Evolutionary conservation across 2,329 filamentous ascomycete genomes (phyloP).

Genomic region (Berkeleyomyces basicola): DNA sequence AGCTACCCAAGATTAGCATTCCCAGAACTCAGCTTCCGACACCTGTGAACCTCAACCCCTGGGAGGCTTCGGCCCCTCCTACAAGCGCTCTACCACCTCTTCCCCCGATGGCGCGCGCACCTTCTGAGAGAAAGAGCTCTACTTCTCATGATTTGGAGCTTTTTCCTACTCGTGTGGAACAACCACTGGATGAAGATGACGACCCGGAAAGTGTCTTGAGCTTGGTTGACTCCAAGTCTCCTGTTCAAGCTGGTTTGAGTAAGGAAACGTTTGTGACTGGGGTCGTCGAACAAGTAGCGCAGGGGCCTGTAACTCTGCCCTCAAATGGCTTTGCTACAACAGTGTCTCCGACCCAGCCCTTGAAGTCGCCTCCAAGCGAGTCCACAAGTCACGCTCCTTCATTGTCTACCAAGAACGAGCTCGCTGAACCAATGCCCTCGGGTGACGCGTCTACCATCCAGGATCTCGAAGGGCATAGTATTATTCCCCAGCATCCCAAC

Average conservation of each 20-base stretch:
- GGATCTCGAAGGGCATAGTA: too few species aligned
- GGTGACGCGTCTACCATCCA: too few species aligned
- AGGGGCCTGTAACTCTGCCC: neutral
- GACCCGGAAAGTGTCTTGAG: neutral
- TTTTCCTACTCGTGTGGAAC: neutral
- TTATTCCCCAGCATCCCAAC: too few species aligned
- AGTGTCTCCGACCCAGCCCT: too few species aligned
- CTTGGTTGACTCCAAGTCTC: neutral
- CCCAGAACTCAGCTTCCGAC: neutral
- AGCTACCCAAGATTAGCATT: neutral
- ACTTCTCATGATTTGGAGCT: neutral
- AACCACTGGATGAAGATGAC: neutral
- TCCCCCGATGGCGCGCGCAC: neutral
- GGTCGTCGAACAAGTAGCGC: neutral
- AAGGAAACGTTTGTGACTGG: neutral
- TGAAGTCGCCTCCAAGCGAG: too few species aligned
- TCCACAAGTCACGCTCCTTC: too few species aligned
- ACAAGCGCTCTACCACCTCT: conserved; percentile 1
- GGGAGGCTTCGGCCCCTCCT: conserved; percentile 3
- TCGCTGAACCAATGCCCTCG: too few species aligned
- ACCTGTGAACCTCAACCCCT: neutral
- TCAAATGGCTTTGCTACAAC: neutral
- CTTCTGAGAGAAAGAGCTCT: neutral
- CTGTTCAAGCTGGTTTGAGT: neutral
- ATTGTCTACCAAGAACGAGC: too few species aligned